Evolutionary conservation across 345 rosid species (phyloP).

Genomic region (Conringia planisiliqua): DNA sequence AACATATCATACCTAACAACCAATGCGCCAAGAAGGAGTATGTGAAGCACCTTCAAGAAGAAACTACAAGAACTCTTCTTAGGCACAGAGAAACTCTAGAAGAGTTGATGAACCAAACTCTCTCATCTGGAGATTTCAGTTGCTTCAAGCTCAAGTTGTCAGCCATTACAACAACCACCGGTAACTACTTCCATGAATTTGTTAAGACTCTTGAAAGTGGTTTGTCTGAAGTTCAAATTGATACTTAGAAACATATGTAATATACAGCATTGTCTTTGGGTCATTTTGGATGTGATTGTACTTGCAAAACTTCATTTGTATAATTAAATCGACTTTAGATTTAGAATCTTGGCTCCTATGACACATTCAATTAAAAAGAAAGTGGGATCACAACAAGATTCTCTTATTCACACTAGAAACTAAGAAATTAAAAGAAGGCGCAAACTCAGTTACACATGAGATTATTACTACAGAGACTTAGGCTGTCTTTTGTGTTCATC

Average conservation of each 20-base stretch:
- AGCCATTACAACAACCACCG: background rate
- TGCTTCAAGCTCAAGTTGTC: no score
- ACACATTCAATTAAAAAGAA: background rate
- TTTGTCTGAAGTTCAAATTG: background rate
- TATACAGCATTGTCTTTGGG: background rate
- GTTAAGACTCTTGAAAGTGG: slow-evolving; percentile 6
- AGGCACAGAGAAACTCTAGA: no score
- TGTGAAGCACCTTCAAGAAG: no score
- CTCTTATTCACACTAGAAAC: slow-evolving; percentile 4
- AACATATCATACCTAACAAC: no score
- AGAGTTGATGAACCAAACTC: no score
- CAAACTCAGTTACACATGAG: background rate
- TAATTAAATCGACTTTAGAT: background rate
- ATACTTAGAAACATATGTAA: background rate
- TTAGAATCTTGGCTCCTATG: background rate
- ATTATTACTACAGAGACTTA: slow-evolving; percentile 1
- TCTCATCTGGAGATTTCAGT: no score
- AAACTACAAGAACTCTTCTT: no score
- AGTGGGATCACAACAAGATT: background rate
- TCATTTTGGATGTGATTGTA: background rate
- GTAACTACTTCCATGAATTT: background rate
- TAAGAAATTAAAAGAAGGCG: background rate
- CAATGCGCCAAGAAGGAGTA: no score
- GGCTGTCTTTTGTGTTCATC: background rate
- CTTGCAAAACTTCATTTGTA: background rate